Evolutionary conservation across 2,329 filamentous ascomycete genomes (phyloP), one percentile per base, ranked within the genome.

Genomic region (Colletotrichum sp.): DNA sequence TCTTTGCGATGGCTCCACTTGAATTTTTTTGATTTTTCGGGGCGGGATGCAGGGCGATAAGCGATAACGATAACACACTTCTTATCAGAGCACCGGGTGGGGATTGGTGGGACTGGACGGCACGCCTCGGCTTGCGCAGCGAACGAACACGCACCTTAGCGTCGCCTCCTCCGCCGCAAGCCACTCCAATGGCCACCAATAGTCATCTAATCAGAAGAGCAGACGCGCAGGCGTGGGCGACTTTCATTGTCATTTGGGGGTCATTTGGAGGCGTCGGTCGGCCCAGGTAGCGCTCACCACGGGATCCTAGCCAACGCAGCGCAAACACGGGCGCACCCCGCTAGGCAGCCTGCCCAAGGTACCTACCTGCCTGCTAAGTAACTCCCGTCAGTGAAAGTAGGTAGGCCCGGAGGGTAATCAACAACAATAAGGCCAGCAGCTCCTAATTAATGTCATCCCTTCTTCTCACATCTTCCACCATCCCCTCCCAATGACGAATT

Each of bases 1-100:
- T 68, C 57, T 63, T 52, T 75, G 72, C 72, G 73, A 64, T 39
- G 63, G 59, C 74, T 75, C 74, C 71, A 75, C 72, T 65, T 27
- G 55, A 67, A 67, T 76, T 76, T 76, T 76, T 76, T 74, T 36
- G 55, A 30, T 44, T 52, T n/a, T 34, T 34, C 44, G 44, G 59
- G 64, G 73, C 70, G 70, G 63, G 70, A 75, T 69, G 64, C 71
- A 68, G 15, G 48, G 8, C 27, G 71, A 76, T 76, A 76, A 64
- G 22, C 16, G 36, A 63, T 76, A 76, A 71, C 60, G 74, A 76
- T 67, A 75, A 76, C 34, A 15, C 7, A 22, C n/a, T 27, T 28
- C 60, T 76, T 61, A 74, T 70, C 74, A 8, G 4, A n/a, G 7
- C 13, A 7, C 13, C 12, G 22, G 5, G n/a, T 25, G 34, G 57